Base-by-base conservation (phyloP, 164 flowering plant species). In the Umbilicus rupestris region DNA sequence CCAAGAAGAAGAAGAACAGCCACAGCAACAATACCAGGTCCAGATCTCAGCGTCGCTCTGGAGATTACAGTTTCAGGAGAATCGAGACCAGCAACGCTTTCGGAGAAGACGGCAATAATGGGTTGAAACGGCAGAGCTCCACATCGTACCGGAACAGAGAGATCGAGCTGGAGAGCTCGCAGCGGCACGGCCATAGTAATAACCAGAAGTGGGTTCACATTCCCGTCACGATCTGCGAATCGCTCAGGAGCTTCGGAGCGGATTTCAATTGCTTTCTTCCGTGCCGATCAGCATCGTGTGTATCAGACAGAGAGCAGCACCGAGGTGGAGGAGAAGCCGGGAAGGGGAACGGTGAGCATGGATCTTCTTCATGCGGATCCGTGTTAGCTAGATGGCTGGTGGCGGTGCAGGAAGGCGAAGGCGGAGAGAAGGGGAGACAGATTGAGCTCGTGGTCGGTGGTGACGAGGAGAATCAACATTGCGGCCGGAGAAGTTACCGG, bases 201-300 rank as follows among this genome's bases (percentile, higher is more conserved):
- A 84, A 80, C 62, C 95, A 85, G 76, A 82, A 83, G 62, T 90
- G 98, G 98, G 93, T 86, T 47, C 94, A 90, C 78, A 73, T 92
- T 16, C 95, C 98, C 5, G 60, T 93, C 64, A 79, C 89, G 24
- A 90, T 90, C 35, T 90, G 94, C 55, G 96, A 90, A 49, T 85
- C 96, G 29, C 62, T 90, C 69, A 83, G 88, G 71, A 79, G 80
- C 1, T 83, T 90, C 30, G 90, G 94, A 3, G 66, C 87, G 6
- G 96, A 90, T 65, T 80, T 88, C 68, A 85, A 80, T 71, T 90
- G 96, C 69, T 87, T 90, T 66, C 64, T 81, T 28, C 90, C 94
- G 0, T 87, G 96, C 39, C 72, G 78, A 39, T 76, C 85, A 1
- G n/a, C n/a, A n/a, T n/a, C n/a, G n/a, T n/a, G n/a, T n/a, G n/a